Evolutionary conservation across 1,139 yeast species (phyloP).

Genomic region (Kodamaea arcana): DNA sequence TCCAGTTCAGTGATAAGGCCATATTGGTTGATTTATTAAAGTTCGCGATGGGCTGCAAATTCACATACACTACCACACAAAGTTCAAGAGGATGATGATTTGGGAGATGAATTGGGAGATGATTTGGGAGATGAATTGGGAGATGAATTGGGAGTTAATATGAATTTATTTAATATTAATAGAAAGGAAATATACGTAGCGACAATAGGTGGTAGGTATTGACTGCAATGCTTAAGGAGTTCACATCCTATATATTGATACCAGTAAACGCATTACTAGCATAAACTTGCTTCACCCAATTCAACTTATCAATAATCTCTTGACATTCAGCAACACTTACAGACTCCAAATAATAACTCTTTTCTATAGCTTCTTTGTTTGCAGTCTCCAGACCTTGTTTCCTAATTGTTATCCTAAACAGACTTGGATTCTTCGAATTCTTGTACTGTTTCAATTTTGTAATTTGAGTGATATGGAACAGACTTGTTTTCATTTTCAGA

Average conservation of each 20-base stretch:
- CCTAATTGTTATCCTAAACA: constrained; percentile 78
- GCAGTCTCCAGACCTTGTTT: constrained; percentile 50
- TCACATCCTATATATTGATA: too few species aligned
- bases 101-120: too few species aligned
- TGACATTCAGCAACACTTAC: constrained; percentile 55
- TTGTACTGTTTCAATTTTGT: constrained; percentile 70
- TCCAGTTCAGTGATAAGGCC: constrained; percentile 35
- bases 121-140: too few species aligned
- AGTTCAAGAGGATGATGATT: too few species aligned
- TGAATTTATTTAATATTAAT: too few species aligned
- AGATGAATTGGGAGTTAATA: too few species aligned
- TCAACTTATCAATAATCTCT: constrained; percentile 70
- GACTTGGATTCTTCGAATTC: constrained; percentile 59
- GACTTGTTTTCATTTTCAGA: constrained; percentile 68
- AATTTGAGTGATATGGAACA: constrained; percentile 82
- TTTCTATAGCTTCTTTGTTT: constrained; percentile 36
- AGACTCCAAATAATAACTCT: constrained; percentile 87
- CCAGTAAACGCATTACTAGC: constrained; percentile 1
- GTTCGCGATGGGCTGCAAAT: neutral
- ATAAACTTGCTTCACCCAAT: constrained; percentile 50
- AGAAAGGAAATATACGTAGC: too few species aligned
- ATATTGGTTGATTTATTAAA: constrained; percentile 11
- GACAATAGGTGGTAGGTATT: too few species aligned
- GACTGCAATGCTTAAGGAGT: too few species aligned
- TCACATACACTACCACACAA: too few species aligned